Base-by-base conservation (phyloP, 2,329 filamentous ascomycete genomes). In the Dothiorella sarmentorum region DNA sequence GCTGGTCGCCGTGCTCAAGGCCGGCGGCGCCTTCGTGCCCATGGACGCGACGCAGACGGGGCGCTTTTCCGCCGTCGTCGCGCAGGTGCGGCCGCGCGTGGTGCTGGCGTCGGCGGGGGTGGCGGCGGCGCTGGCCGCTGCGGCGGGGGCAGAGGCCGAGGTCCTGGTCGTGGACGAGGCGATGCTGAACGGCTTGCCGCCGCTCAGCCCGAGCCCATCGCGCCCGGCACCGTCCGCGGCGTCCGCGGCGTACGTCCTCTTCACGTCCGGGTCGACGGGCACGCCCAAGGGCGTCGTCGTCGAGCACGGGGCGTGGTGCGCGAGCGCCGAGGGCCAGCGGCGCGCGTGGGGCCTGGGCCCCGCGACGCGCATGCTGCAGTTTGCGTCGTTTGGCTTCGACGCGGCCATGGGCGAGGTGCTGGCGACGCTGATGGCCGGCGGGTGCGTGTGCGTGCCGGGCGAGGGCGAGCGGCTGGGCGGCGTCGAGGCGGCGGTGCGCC, bases 121-220 rank as follows among this genome's bases (percentile, higher is more conserved):
- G 86, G 6, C 76, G 80, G 51, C 78, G 77, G 56, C 71, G 75
- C 1, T 70, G 6, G 65, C 29, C 73, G 0, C 77, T n/a, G 76
- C 56, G 75, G 73, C 0, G 79, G 76, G 79, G 63, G 73, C 63
- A 74, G 17, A 74, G 70, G n/a, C n/a, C n/a, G n/a, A n/a, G 29
- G 67, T 79, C 15, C 70, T 76, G 58, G 78, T 80, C 58, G 75
- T 79, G 2, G 70, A 80, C 44, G 75, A 72, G 18, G 77, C 77
- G 0, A 63, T 81, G n/a, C 72, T 75, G 66, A 63, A 69, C 18
- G 79, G 79, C 40, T n/a, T 53, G 79, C 77, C 22, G 76, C 74
- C 22, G 69, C 80, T 7, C 80, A n/a, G n/a, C 80, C 0, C 85
- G 78, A 62, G 73, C 81, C 13, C 77, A 78, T 31, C 7, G 29